These are phyloP conservation scores for Brasilioporus rufonigricans DNA, from an alignment of 768 basidiomycete species.

Conservation along the genomic window DNA sequence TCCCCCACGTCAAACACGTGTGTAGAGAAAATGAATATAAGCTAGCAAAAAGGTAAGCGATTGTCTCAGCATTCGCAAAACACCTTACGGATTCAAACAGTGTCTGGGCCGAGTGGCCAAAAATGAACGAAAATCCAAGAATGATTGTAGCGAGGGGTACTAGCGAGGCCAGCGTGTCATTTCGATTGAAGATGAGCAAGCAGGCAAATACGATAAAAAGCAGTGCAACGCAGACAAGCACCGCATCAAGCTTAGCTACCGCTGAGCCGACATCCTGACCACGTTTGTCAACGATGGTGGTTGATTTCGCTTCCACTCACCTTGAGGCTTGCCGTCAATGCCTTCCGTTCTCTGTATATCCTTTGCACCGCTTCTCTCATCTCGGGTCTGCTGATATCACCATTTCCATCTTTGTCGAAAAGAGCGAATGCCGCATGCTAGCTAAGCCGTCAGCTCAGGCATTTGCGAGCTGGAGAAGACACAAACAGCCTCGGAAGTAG, in stretches of 20 bases:
- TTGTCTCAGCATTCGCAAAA: background rate
- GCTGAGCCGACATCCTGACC: conserved; percentile 65
- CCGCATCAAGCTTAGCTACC: conserved; percentile 76
- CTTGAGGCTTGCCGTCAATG: conserved; percentile 68
- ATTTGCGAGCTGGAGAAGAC: background rate
- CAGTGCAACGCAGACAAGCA: conserved; percentile 58
- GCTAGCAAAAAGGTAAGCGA: conserved; percentile 35
- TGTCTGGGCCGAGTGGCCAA: conserved; percentile 77
- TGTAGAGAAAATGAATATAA: conserved; percentile 83
- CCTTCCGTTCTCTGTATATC: conserved; percentile 76
- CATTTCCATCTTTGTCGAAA: conserved; percentile 83
- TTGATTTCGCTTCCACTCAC: conserved; percentile 30
- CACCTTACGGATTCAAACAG: conserved; percentile 69
- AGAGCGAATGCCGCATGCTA: conserved; percentile 67
- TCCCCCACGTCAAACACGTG: conserved; percentile 88
- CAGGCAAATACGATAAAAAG: conserved; percentile 63
- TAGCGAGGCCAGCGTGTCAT: conserved; percentile 64
- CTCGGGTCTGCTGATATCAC: conserved; percentile 72
- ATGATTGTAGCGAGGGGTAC: conserved; percentile 79
- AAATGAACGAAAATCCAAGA: conserved; percentile 83
- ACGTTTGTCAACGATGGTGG: conserved; percentile 1
- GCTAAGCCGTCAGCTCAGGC: background rate
- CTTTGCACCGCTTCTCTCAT: conserved; percentile 82
- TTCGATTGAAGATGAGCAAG: conserved; percentile 71
- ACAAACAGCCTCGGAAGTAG: conserved; percentile 65